Percentiles rank a stretch among this genome's conserved stretches.
Conservation (phyloP, 2,329 filamentous ascomycete species). For the Didymella keratinophila region DNA sequence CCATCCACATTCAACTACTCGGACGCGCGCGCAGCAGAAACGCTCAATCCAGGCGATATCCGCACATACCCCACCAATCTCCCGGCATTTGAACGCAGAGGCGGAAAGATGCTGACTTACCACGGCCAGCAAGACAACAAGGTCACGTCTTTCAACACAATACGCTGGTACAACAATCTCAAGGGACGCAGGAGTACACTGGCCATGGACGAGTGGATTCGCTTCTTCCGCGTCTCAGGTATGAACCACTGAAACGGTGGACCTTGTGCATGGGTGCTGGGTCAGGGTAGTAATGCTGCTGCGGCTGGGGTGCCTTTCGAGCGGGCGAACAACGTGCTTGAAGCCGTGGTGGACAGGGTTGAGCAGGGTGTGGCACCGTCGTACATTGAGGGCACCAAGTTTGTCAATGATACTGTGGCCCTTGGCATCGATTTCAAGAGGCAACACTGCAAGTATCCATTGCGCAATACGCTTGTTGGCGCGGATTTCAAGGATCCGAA, state of each 20-base stretch:
- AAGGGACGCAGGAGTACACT: constrained; percentile 17
- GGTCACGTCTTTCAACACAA: constrained; percentile 54
- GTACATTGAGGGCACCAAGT: constrained; percentile 39
- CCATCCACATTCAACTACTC: constrained; percentile 19
- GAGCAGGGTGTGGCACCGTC: constrained; percentile 51
- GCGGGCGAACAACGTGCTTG: constrained; percentile 38
- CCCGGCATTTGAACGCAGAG: constrained; percentile 41
- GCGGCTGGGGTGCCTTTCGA: constrained; percentile 29
- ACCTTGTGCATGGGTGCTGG: constrained; percentile 52
- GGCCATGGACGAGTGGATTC: constrained; percentile 47
- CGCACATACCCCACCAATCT: constrained; percentile 49
- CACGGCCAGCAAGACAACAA: constrained; percentile 57
- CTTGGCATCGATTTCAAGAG: constrained; percentile 56
- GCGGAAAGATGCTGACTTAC: constrained; percentile 56
- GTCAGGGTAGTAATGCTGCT: constrained; percentile 34
- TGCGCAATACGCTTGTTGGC: constrained; percentile 12
- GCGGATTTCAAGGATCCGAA: background rate
- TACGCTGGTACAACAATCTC: constrained; percentile 57
- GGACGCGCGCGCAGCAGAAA: constrained; percentile 43
- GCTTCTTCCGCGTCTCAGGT: constrained; percentile 61
- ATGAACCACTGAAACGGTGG: constrained; percentile 62
- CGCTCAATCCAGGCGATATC: constrained; percentile 48
- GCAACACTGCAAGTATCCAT: constrained; percentile 54
- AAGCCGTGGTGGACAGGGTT: constrained; percentile 57
- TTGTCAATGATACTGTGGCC: constrained; percentile 49